Percentiles rank a stretch among this genome's conserved stretches.
Conservation (phyloP, 805 yeast genomes). For the Kuraishia cidri region DNA sequence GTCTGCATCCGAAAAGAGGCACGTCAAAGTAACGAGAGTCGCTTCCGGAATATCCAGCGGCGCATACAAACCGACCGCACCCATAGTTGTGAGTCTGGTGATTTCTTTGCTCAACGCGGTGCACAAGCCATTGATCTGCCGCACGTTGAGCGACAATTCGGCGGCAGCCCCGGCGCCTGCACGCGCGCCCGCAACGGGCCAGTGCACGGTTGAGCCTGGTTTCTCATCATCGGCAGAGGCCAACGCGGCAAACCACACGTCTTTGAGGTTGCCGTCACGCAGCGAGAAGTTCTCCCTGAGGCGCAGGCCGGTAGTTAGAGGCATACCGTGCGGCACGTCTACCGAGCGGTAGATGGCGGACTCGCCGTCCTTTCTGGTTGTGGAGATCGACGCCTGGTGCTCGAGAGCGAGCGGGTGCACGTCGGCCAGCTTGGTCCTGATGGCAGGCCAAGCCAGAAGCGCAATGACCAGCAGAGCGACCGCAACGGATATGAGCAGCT, state of each 20-base stretch:
- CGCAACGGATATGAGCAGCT: background rate
- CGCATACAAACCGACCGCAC: conserved; percentile 16
- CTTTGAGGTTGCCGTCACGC: conserved; percentile 69
- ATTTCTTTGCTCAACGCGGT: too few relatives aligned
- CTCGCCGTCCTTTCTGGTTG: conserved; percentile 58
- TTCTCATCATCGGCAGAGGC: too few relatives aligned
- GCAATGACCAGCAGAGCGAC: background rate
- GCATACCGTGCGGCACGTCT: conserved; percentile 63
- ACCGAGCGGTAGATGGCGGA: conserved; percentile 72
- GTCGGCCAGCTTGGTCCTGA: conserved; percentile 33
- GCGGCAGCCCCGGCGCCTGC: too few relatives aligned
- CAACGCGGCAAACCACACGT: conserved; percentile 54
- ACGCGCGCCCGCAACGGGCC: too few relatives aligned
- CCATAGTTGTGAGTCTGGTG: too few relatives aligned
- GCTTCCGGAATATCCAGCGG: conserved; percentile 10
- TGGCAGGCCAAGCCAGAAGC: conserved; percentile 7
- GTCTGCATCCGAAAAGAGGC: conserved; percentile 12
- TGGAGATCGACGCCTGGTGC: conserved; percentile 58
- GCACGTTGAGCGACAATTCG: too few relatives aligned
- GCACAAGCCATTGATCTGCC: too few relatives aligned
- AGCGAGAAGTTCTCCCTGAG: conserved; percentile 55
- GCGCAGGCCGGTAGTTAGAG: conserved; percentile 60
- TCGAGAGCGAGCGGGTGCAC: conserved; percentile 46
- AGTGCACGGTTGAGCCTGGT: too few relatives aligned
- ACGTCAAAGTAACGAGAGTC: conserved; percentile 12